These are phyloP conservation scores for Podospora pseudoanserina DNA, from an alignment of 495 filamentous ascomycete species.

Conservation along the genomic window DNA sequence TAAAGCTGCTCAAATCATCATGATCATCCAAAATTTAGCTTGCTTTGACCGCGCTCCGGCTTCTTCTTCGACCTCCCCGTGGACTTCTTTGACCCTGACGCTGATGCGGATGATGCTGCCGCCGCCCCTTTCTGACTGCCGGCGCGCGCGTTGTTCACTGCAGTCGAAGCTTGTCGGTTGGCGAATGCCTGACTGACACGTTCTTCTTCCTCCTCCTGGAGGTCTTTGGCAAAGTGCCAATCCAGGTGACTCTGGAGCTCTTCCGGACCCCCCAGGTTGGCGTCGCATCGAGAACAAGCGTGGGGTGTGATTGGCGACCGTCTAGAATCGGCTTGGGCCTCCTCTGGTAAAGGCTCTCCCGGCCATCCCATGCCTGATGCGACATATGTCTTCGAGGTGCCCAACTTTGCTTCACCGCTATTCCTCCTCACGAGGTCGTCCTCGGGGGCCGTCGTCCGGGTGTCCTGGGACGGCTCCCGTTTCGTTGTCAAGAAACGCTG, in stretches of 20 bases:
- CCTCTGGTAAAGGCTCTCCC: conserved; percentile 16
- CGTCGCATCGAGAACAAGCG: conserved; percentile 65
- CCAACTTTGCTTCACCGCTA: conserved; percentile 25
- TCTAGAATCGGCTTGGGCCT: conserved; percentile 25
- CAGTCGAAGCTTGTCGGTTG: conserved; percentile 30
- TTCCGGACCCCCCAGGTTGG: conserved; percentile 48
- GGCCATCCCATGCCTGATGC: conserved; percentile 7
- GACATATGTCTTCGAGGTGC: conserved; percentile 18
- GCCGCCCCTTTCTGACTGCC: conserved; percentile 32
- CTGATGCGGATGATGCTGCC: conserved; percentile 7
- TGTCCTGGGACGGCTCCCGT: conserved; percentile 28
- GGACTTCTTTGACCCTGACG: conserved; percentile 28
- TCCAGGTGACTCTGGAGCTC: conserved; percentile 78
- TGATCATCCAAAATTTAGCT: conserved; percentile 63
- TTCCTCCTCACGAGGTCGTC: conserved; percentile 19
- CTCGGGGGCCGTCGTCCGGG: conserved; percentile 29
- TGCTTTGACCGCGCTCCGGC: conserved; percentile 72
- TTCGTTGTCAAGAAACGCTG: conserved; percentile 56
- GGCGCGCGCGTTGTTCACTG: conserved; percentile 19
- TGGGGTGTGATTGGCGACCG: conserved; percentile 46
- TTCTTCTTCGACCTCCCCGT: conserved; percentile 43
- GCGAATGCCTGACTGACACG: conserved; percentile 45
- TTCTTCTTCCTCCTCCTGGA: conserved; percentile 61
- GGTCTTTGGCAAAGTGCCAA: conserved; percentile 91
- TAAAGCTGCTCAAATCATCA: conserved; percentile 8